A percentile compares a stretch with the other conserved stretches of the same genome.
phyloP scores from a whole-genome alignment of 495 filamentous ascomycete species.

The Penicillium pancosmium region DNA sequence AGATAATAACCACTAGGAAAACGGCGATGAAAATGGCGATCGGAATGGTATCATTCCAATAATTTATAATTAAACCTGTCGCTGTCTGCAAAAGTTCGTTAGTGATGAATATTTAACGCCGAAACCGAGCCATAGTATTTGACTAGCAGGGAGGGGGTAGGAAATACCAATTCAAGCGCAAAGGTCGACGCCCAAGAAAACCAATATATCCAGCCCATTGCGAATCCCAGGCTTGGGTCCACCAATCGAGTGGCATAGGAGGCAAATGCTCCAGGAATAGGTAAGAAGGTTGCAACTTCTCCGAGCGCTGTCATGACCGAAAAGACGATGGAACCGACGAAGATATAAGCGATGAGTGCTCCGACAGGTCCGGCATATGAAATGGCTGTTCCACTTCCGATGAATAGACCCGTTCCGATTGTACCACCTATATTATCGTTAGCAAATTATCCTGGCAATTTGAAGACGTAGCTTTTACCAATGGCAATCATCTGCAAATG shows the following conservation, averaged over 20 bases:
- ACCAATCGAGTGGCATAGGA: constrained; percentile 68
- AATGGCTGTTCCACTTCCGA: constrained; percentile 66
- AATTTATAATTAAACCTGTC: constrained; percentile 66
- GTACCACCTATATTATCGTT: constrained; percentile 55
- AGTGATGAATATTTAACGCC: no score
- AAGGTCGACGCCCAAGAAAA: constrained; percentile 57
- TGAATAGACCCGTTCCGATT: constrained; percentile 70
- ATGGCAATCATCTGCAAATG: constrained; percentile 52
- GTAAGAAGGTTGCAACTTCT: constrained; percentile 72
- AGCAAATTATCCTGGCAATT: neutral
- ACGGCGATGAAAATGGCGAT: constrained; percentile 66
- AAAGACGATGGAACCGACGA: constrained; percentile 57
- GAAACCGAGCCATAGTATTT: no score
- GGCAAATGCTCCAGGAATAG: constrained; percentile 69
- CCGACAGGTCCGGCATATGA: constrained; percentile 62
- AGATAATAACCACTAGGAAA: constrained; percentile 63
- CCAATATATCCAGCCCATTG: constrained; percentile 72
- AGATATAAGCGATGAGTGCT: constrained; percentile 62
- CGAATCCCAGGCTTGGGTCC: constrained; percentile 68
- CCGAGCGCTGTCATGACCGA: constrained; percentile 53
- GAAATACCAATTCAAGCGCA: constrained; percentile 57
- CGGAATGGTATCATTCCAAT: constrained; percentile 60
- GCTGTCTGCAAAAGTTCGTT: constrained; percentile 38
- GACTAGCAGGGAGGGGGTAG: no score
- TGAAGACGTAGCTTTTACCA: constrained; percentile 26